phyloP scores from a whole-genome alignment of 2,329 filamentous ascomycete genomes.

The Bipolaris oryzae region DNA sequence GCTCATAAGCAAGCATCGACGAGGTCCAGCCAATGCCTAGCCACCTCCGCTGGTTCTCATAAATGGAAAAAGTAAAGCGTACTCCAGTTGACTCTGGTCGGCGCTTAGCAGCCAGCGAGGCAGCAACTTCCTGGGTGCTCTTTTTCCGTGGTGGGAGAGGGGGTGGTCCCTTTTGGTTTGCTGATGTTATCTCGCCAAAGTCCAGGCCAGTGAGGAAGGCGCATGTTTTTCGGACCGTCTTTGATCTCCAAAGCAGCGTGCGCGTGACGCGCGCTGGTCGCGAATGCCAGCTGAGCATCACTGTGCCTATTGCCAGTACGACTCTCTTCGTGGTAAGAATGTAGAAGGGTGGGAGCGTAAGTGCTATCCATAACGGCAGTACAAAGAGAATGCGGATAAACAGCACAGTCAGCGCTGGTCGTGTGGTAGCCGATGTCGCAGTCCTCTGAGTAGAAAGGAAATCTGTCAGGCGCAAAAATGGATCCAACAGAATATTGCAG shows the following conservation, averaged over 20 bases:
- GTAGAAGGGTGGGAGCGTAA: conserved; percentile 81
- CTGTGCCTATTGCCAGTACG: conserved; percentile 81
- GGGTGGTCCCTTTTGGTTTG: conserved; percentile 41
- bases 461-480: conserved; percentile 85
- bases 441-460: conserved; percentile 91
- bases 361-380: conserved; percentile 82
- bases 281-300: conserved; percentile 90
- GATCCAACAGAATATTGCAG: conserved; percentile 90
- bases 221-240: conserved; percentile 71
- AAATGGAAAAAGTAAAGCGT: conserved; percentile 94
- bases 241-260: conserved; percentile 88
- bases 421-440: conserved; percentile 87
- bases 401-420: conserved; percentile 85
- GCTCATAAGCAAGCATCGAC: conserved; percentile 87
- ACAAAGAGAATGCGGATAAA: conserved; percentile 88
- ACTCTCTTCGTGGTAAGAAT: conserved; percentile 88
- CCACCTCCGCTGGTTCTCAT: conserved; percentile 96
- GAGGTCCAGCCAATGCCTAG: conserved; percentile 93
- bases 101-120: conserved; percentile 50
- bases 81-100: conserved; percentile 71
- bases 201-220: conserved; percentile 79
- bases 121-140: conserved; percentile 55
- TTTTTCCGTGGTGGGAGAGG: conserved; percentile 52
- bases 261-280: conserved; percentile 82
- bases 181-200: conserved; percentile 60